These are phyloP conservation scores for Linnemannia elongata DNA, from an alignment of 192 early-diverging fungal species.

Conservation along the genomic window DNA sequence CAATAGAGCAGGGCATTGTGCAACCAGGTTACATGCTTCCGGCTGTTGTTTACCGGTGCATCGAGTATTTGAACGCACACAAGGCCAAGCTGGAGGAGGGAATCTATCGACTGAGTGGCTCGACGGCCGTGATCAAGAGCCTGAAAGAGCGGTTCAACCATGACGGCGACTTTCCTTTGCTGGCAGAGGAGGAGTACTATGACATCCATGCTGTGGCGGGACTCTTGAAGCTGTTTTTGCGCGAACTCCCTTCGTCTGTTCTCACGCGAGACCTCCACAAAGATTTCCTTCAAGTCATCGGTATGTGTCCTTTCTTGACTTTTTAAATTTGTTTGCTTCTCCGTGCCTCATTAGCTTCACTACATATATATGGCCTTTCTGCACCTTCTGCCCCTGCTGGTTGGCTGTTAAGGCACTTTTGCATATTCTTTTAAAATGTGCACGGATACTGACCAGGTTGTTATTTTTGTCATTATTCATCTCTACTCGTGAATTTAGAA, in stretches of 20 bases:
- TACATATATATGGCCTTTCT: not conserved
- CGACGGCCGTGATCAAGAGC: slow-evolving; percentile 74
- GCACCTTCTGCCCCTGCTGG: too few relatives aligned
- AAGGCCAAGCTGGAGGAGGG: slow-evolving; percentile 94
- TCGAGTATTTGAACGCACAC: slow-evolving; percentile 95
- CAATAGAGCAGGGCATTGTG: slow-evolving; percentile 79
- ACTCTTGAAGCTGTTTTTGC: slow-evolving; percentile 91
- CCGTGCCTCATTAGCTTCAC: not conserved
- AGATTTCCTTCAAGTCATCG: slow-evolving; percentile 87
- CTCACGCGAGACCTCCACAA: slow-evolving; percentile 85
- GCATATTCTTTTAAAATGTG: too few relatives aligned
- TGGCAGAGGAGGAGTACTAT: slow-evolving; percentile 72
- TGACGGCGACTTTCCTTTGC: slow-evolving; percentile 83
- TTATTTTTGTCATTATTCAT: not conserved
- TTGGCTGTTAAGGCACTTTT: too few relatives aligned
- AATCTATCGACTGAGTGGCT: slow-evolving; percentile 93
- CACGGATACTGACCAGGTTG: too few relatives aligned
- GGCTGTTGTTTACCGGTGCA: slow-evolving; percentile 94
- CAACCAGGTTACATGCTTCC: slow-evolving; percentile 87
- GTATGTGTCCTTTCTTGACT: slow-evolving; percentile 40
- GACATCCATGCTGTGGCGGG: slow-evolving; percentile 96
- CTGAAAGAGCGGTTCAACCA: slow-evolving; percentile 88
- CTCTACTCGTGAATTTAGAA: slow-evolving; percentile 59
- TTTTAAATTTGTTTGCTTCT: not conserved
- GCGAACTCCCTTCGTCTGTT: slow-evolving; percentile 90